A percentile compares a stretch with the other conserved stretches of the same genome.
Evolutionary conservation across 306 rosid genomes (phyloP).

Genomic region (Ceratonia siliqua): DNA sequence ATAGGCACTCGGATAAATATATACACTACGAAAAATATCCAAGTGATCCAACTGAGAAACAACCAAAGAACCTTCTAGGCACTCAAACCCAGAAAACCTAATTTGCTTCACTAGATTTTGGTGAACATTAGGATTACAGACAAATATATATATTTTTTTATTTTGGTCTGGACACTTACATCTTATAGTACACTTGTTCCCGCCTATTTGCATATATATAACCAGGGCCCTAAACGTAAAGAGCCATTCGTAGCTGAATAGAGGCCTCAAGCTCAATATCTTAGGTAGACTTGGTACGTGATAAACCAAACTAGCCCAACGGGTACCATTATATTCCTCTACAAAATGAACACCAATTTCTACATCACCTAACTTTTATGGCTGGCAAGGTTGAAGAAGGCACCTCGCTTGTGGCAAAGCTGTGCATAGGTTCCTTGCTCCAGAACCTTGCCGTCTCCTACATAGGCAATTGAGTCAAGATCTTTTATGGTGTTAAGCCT

Average conservation of each 20-base stretch:
- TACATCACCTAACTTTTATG: conserved; percentile 46
- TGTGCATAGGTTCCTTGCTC: conserved; percentile 86
- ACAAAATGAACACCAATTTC: not conserved
- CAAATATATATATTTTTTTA: too few relatives aligned
- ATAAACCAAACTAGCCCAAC: not conserved
- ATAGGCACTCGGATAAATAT: too few relatives aligned
- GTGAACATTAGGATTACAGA: too few relatives aligned
- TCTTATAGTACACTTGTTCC: not conserved
- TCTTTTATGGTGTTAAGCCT: conserved; percentile 84
- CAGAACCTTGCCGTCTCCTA: conserved; percentile 76
- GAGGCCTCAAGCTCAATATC: not conserved
- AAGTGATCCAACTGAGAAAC: too few relatives aligned
- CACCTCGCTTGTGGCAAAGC: conserved; percentile 72
- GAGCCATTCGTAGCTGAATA: not conserved
- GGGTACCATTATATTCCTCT: not conserved
- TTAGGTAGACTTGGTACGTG: not conserved
- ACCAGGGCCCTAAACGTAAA: not conserved
- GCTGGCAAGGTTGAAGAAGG: conserved; percentile 77
- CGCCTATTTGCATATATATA: not conserved
- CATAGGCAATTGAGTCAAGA: conserved; percentile 76
- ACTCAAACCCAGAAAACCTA: too few relatives aligned
- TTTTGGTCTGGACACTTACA: not conserved
- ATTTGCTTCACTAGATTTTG: too few relatives aligned
- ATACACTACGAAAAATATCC: too few relatives aligned
- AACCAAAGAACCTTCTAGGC: too few relatives aligned